A percentile compares a stretch with the other conserved stretches of the same genome.
Conservation (phyloP, 2,329 filamentous ascomycete species). For the Cladosporium sp. region DNA sequence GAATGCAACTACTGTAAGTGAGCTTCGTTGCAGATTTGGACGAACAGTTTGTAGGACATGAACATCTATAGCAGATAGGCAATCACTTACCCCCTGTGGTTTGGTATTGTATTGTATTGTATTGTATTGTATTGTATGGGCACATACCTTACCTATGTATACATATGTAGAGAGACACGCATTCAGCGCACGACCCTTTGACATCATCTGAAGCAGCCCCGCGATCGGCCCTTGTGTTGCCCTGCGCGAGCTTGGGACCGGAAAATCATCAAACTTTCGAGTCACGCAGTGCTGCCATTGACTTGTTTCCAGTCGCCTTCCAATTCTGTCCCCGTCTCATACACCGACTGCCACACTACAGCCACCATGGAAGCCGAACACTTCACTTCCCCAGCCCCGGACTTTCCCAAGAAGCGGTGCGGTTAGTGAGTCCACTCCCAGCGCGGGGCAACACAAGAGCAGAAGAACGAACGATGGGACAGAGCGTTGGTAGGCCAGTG, state of each 20-base stretch:
- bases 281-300: not conserved
- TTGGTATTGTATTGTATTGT: too few species aligned
- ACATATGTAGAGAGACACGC: too few species aligned
- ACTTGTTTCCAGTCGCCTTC: not conserved
- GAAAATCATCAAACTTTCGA: conserved; percentile 2
- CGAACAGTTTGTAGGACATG: too few species aligned
- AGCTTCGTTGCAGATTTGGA: too few species aligned
- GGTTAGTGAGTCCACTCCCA: conserved; percentile 40
- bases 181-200: not conserved
- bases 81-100: too few species aligned
- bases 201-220: not conserved
- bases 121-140: too few species aligned
- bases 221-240: conserved; percentile 1
- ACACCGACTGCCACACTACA: not conserved
- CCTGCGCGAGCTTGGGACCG: not conserved
- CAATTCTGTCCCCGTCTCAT: not conserved
- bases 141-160: too few species aligned
- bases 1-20: too few species aligned
- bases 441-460: not conserved
- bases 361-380: conserved; percentile 41
- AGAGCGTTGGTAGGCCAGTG: not conserved
- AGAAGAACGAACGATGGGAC: not conserved
- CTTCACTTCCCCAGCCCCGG: conserved; percentile 32
- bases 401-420: conserved; percentile 51
- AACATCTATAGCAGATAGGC: too few species aligned